phyloP scores from a whole-genome alignment of 495 filamentous ascomycete species.

The Aspergillus asperescens region DNA sequence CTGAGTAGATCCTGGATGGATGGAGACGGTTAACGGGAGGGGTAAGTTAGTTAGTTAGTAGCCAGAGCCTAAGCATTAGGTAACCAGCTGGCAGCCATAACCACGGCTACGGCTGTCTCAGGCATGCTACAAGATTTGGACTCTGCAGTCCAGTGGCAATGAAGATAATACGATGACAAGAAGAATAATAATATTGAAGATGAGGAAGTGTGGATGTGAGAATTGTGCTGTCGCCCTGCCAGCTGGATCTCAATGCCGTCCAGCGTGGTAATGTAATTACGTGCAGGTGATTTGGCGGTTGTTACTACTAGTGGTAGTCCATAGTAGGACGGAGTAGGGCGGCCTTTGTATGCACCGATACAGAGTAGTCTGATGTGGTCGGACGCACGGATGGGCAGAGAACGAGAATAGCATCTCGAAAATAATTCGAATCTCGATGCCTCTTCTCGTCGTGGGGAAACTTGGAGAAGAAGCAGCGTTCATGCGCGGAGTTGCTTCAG shows the following conservation, averaged over 20 bases:
- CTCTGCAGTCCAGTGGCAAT: too few relatives aligned
- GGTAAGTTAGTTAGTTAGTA: too few relatives aligned
- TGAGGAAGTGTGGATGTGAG: too few relatives aligned
- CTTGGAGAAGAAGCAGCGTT: slow-evolving; percentile 1
- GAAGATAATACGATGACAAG: too few relatives aligned
- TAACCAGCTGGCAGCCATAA: too few relatives aligned
- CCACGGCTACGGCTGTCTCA: too few relatives aligned
- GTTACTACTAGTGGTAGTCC: too few relatives aligned
- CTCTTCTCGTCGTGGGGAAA: slow-evolving; percentile 11
- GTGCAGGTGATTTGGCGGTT: not conserved
- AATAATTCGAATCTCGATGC: slow-evolving; percentile 1
- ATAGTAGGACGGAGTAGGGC: slow-evolving; percentile 1
- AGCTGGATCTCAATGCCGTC: slow-evolving; percentile 13
- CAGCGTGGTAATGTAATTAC: slow-evolving; percentile 14
- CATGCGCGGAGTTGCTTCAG: not conserved
- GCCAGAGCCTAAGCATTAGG: too few relatives aligned
- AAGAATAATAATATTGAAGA: too few relatives aligned
- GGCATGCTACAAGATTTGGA: too few relatives aligned
- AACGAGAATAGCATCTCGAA: too few relatives aligned
- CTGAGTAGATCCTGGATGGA: too few relatives aligned
- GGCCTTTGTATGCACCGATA: not conserved
- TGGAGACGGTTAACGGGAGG: not conserved
- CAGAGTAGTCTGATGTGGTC: not conserved
- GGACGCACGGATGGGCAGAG: not conserved
- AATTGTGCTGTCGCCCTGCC: not conserved